Percentiles rank a stretch among this genome's conserved stretches.
Conservation (phyloP, 768 basidiomycete species). For the Collybia mongolica region DNA sequence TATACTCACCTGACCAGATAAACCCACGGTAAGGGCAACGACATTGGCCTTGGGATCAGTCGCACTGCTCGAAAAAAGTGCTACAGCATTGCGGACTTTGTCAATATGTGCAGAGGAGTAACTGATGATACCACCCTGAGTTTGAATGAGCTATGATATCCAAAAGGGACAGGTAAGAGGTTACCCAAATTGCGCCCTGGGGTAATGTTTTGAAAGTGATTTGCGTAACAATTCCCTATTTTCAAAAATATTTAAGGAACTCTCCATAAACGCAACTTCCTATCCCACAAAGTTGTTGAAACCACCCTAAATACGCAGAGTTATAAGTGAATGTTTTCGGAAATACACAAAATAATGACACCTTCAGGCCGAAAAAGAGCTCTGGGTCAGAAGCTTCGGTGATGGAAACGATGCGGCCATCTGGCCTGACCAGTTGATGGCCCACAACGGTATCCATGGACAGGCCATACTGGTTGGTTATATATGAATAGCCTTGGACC, state of each 20-base stretch:
- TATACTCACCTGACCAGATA: slow-evolving; percentile 30
- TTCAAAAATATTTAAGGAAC: not conserved
- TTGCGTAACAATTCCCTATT: slow-evolving; percentile 57
- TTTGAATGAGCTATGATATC: too few species aligned
- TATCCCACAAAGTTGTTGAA: slow-evolving; percentile 52
- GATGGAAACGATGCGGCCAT: slow-evolving; percentile 40
- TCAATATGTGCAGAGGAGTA: slow-evolving; percentile 21
- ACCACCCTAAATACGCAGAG: slow-evolving; percentile 44
- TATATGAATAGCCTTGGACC: slow-evolving; percentile 56
- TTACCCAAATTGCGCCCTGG: slow-evolving; percentile 60
- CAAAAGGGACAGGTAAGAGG: not conserved
- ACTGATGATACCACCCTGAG: slow-evolving; percentile 50
- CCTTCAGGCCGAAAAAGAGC: slow-evolving; percentile 45
- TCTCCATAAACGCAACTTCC: not conserved
- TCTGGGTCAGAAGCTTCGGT: slow-evolving; percentile 31
- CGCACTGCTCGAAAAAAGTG: slow-evolving; percentile 36
- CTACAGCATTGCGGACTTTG: slow-evolving; percentile 32
- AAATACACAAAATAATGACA: not conserved
- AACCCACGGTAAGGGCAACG: slow-evolving; percentile 42
- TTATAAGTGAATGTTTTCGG: not conserved
- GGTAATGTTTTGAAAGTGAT: slow-evolving; percentile 54
- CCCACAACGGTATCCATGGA: slow-evolving; percentile 51
- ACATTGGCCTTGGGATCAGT: slow-evolving; percentile 52
- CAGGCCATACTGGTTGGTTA: slow-evolving; percentile 60
- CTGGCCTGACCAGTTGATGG: slow-evolving; percentile 56